Percentiles rank a stretch among this genome's conserved stretches.
phyloP scores from a whole-genome alignment of 2,329 filamentous ascomycete genomes.

The Verticillium nonalfalfae region DNA sequence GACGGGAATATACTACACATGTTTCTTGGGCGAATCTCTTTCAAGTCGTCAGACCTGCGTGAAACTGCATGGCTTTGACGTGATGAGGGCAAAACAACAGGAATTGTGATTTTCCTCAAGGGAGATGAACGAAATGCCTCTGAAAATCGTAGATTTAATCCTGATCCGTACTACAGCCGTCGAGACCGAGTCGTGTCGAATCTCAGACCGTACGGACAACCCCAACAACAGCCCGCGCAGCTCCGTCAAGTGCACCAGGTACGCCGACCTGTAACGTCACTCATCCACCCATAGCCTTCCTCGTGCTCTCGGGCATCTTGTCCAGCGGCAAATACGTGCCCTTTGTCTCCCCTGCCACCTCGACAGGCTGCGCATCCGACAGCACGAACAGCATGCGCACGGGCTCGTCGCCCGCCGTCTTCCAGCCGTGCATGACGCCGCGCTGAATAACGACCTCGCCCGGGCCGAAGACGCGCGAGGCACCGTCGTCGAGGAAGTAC shows the following conservation, averaged over 20 bases:
- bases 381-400: background rate
- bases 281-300: background rate
- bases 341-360: slow-evolving; percentile 6
- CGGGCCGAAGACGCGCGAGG: slow-evolving; percentile 25
- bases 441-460: slow-evolving; percentile 40
- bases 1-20: no score
- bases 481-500: slow-evolving; percentile 36
- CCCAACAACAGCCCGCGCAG: background rate
- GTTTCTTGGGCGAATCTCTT: no score
- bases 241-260: background rate
- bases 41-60: no score
- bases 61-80: no score
- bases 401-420: background rate
- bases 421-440: slow-evolving; percentile 31
- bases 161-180: background rate
- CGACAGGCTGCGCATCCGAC: slow-evolving; percentile 1
- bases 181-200: background rate
- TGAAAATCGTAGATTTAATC: background rate
- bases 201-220: background rate
- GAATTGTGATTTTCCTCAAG: no score
- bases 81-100: no score
- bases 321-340: slow-evolving; percentile 3
- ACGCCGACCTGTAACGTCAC: slow-evolving; percentile 1
- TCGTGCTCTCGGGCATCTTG: background rate
- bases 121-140: no score